These are phyloP conservation scores for Colletotrichum karsti DNA, from an alignment of 2,329 filamentous ascomycete genomes.

Conservation along the genomic window DNA sequence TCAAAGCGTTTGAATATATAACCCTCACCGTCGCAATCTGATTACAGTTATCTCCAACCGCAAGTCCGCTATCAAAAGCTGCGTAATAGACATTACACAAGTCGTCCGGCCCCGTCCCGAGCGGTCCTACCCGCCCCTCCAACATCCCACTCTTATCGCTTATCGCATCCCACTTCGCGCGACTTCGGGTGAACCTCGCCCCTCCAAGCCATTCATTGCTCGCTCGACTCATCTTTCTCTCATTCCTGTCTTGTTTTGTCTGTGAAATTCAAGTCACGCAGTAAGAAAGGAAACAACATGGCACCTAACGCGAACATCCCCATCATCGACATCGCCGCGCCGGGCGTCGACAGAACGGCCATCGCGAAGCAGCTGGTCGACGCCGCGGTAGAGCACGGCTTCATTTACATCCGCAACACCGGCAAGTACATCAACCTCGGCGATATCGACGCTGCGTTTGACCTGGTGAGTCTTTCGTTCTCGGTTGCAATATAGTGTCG, in stretches of 20 bases:
- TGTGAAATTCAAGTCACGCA: background rate
- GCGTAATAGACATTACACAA: slow-evolving; percentile 23
- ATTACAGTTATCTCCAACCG: too few species aligned
- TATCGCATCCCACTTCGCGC: slow-evolving; percentile 28
- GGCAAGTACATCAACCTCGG: slow-evolving; percentile 72
- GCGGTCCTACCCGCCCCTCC: slow-evolving; percentile 13
- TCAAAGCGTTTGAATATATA: too few species aligned
- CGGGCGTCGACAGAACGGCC: slow-evolving; percentile 58
- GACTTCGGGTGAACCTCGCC: slow-evolving; percentile 3
- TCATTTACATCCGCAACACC: slow-evolving; percentile 86
- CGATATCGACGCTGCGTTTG: slow-evolving; percentile 77
- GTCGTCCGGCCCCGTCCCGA: background rate
- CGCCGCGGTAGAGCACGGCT: slow-evolving; percentile 85
- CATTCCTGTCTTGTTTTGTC: background rate
- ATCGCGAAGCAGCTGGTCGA: slow-evolving; percentile 77
- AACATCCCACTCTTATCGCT: slow-evolving; percentile 27
- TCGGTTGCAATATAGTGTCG: too few species aligned
- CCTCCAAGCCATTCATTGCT: background rate
- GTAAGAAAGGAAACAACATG: slow-evolving; percentile 30
- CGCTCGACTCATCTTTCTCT: background rate
- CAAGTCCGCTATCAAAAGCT: background rate
- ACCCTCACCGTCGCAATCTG: too few species aligned
- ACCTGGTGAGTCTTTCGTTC: slow-evolving; percentile 62
- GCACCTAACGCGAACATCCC: slow-evolving; percentile 66
- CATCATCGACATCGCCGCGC: slow-evolving; percentile 80